Base-by-base conservation (phyloP, 495 filamentous ascomycete species). In the Tuber aestivum region DNA sequence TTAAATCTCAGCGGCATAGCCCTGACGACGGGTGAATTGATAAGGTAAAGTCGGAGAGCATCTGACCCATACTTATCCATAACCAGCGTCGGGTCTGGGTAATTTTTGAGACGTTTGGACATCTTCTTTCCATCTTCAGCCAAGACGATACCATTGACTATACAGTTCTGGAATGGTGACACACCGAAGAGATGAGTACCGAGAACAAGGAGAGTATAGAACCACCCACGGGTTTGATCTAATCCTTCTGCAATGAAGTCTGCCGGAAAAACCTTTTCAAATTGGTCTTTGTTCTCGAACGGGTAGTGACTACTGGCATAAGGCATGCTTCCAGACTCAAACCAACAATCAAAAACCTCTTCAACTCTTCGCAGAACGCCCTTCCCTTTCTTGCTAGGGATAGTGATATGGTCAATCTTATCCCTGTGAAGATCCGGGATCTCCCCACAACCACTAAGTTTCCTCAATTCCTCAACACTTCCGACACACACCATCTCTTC, bases 271-370 rank as follows among this genome's bases (percentile, higher is more conserved):
- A 89, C 87, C 69, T 90, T 87, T 76, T 92, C 88, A 80, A 99
- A 97, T 44, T 90, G 86, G 14, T 96, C 92, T 79, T 90, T 88
- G 82, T 95, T 95, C 84, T 97, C 93, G 82, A 99, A 99, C 5
- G 95, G 95, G 84, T 97, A 98, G 83, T 99, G 95, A 72, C 90
- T 88, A 76, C 91, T 93, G 41, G 94, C 93, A 80, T 97, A 99
- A 2, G 95, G 95, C 95, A 99, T 99, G 83, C 92, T 94, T 42
- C 82, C 82, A 41, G 78, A 83, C 81, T 93, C 91, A 77, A 93
- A 96, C 95, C 95, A 98, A 83, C 95, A 99, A 85, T 99, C 95
- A 81, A 99, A 98, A 18, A 99, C 94, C 85, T 98, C 95, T 61
- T 91, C 89, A 14, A 95, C 89, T 74, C 95, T 90, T 74, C 89